These are phyloP conservation scores for Exophiala bonariae DNA, from an alignment of 2,329 filamentous ascomycete species.

Conservation along the genomic window DNA sequence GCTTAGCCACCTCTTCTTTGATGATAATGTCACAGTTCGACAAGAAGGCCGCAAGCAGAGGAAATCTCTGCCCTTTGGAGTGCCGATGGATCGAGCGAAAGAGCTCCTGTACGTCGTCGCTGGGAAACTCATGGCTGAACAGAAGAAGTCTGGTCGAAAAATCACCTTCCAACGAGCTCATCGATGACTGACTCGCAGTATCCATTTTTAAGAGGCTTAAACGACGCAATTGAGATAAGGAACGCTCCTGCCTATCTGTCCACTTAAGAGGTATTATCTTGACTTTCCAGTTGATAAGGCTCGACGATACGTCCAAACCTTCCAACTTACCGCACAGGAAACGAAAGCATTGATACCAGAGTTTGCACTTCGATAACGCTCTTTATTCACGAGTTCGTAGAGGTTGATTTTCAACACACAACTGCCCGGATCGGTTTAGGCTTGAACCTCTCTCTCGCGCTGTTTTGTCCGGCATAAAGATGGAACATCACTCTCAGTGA, in stretches of 20 bases:
- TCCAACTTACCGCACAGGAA: too few species aligned
- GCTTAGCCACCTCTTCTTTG: constrained; percentile 38
- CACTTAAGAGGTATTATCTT: too few species aligned
- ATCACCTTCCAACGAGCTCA: constrained; percentile 25
- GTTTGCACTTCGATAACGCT: too few species aligned
- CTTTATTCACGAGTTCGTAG: too few species aligned
- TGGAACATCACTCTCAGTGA: too few species aligned
- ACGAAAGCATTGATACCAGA: too few species aligned
- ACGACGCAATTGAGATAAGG: too few species aligned
- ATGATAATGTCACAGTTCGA: constrained; percentile 41
- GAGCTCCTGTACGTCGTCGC: constrained; percentile 44
- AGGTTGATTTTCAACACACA: too few species aligned
- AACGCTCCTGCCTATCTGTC: too few species aligned
- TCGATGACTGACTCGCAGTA: not conserved
- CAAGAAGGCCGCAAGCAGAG: constrained; percentile 43
- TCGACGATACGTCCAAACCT: not conserved
- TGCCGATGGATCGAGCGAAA: constrained; percentile 41
- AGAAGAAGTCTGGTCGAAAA: constrained; percentile 35
- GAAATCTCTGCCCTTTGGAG: constrained; percentile 41
- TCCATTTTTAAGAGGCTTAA: not conserved
- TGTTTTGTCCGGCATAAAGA: too few species aligned
- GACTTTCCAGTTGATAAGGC: not conserved
- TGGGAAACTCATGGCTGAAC: constrained; percentile 52
- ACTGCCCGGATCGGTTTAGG: too few species aligned
- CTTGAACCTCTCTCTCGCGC: too few species aligned